phyloP scores from a whole-genome alignment of 805 yeast species.

The Metahyphopichia silvanorum region DNA sequence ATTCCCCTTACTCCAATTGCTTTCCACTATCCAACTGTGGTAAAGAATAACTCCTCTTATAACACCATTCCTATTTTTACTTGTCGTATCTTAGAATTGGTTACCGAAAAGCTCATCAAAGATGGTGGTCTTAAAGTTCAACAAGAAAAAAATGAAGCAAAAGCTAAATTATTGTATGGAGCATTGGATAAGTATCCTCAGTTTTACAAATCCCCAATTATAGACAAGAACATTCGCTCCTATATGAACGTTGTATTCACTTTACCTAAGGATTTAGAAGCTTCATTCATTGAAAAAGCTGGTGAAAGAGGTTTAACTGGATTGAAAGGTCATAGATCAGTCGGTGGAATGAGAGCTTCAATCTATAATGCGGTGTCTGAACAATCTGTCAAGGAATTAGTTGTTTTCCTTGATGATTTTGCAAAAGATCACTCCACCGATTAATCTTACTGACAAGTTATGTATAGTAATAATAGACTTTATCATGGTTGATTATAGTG shows the following conservation, averaged over 20 bases:
- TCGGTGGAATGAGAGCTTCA: conserved; percentile 95
- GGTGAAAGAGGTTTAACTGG: conserved; percentile 61
- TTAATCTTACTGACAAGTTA: no score
- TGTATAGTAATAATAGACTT: no score
- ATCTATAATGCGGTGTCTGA: conserved; percentile 81
- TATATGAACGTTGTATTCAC: conserved; percentile 94
- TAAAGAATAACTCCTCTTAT: conserved; percentile 86
- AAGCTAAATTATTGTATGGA: conserved; percentile 62
- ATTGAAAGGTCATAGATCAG: conserved; percentile 93
- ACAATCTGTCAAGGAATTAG: conserved; percentile 56
- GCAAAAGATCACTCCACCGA: conserved; percentile 43
- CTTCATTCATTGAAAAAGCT: conserved; percentile 68
- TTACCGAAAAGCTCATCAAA: conserved; percentile 56
- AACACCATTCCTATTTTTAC: conserved; percentile 96
- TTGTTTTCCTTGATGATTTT: conserved; percentile 56
- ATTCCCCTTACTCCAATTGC: conserved; percentile 89
- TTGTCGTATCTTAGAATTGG: conserved; percentile 79
- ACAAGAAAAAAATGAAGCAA: conserved; percentile 52
- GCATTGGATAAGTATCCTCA: conserved; percentile 65
- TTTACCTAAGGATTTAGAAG: conserved; percentile 61
- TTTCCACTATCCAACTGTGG: conserved; percentile 80
- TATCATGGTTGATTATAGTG: conserved; percentile 3
- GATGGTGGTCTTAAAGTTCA: conserved; percentile 73
- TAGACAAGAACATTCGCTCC: conserved; percentile 56
- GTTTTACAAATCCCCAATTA: conserved; percentile 67